Conservation (phyloP, 2,329 filamentous ascomycete species). For the Grosmannia serpens region DNA sequence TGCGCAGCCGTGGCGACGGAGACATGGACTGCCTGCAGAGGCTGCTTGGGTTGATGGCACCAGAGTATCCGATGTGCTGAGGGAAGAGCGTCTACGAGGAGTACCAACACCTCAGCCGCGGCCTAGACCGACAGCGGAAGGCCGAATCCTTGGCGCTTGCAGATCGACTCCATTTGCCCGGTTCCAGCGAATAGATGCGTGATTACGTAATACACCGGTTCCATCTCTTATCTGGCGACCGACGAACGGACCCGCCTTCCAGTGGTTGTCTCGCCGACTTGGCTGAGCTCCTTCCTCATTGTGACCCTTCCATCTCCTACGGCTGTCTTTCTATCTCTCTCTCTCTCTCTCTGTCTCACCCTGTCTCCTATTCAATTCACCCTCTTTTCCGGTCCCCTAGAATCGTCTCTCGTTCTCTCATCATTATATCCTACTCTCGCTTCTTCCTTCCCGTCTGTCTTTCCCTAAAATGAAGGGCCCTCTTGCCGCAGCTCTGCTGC, state of each 20-base stretch:
- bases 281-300: not conserved
- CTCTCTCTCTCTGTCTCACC: not conserved
- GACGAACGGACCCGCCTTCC: not conserved
- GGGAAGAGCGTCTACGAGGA: not conserved
- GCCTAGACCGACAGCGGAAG: too few relatives aligned
- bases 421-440: not conserved
- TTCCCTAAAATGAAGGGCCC: conserved; percentile 3
- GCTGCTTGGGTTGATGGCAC: not conserved
- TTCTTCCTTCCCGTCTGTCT: not conserved
- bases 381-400: not conserved
- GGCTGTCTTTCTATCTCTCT: not conserved
- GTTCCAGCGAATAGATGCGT: not conserved
- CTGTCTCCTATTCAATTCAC: not conserved
- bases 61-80: not conserved
- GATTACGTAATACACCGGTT: not conserved
- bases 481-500: conserved; percentile 10
- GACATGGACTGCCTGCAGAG: conserved; percentile 3
- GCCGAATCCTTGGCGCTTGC: not conserved
- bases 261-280: not conserved
- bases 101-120: too few relatives aligned
- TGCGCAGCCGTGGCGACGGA: not conserved
- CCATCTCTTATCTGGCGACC: not conserved
- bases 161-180: not conserved
- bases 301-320: not conserved
- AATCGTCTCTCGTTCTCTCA: not conserved